Evolutionary conservation across 139 green algal species (phyloP).

Genomic region (Pseudopediastrum boryanum): DNA sequence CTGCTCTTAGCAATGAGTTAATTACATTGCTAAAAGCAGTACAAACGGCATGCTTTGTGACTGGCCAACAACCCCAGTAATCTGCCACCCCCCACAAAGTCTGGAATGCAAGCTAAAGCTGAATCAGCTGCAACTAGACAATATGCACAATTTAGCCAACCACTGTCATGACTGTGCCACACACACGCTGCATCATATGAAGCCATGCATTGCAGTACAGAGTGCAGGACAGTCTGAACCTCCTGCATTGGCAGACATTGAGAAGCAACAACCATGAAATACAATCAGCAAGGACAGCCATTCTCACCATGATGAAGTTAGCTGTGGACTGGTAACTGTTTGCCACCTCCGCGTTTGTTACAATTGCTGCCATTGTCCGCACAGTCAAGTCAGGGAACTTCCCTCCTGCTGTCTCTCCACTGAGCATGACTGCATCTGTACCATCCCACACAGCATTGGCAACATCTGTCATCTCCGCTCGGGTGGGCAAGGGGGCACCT

Average conservation of each 20-base stretch:
- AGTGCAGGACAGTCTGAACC: neutral
- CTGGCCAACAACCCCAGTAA: no score
- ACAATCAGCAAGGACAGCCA: neutral
- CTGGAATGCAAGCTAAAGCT: no score
- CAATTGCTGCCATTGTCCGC: conserved; percentile 80
- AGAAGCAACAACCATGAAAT: neutral
- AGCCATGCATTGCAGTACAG: neutral
- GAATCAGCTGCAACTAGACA: neutral
- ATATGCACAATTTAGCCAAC: neutral
- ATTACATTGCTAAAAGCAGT: no score
- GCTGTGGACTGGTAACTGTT: conserved; percentile 43
- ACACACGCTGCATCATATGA: neutral
- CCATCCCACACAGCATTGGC: conserved; percentile 89
- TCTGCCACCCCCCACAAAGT: no score
- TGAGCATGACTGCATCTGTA: conserved; percentile 72
- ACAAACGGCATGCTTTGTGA: no score
- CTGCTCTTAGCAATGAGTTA: no score
- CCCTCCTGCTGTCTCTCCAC: conserved; percentile 82
- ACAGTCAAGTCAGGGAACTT: conserved; percentile 74
- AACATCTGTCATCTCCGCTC: conserved; percentile 90
- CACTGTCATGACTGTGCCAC: neutral
- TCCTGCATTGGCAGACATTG: neutral
- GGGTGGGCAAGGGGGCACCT: conserved; percentile 66
- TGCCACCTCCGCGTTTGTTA: conserved; percentile 71
- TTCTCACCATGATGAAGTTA: conserved; percentile 27